These are phyloP conservation scores for Solanum ossicruentum DNA, from an alignment of 257 asterid species.

Conservation along the genomic window DNA sequence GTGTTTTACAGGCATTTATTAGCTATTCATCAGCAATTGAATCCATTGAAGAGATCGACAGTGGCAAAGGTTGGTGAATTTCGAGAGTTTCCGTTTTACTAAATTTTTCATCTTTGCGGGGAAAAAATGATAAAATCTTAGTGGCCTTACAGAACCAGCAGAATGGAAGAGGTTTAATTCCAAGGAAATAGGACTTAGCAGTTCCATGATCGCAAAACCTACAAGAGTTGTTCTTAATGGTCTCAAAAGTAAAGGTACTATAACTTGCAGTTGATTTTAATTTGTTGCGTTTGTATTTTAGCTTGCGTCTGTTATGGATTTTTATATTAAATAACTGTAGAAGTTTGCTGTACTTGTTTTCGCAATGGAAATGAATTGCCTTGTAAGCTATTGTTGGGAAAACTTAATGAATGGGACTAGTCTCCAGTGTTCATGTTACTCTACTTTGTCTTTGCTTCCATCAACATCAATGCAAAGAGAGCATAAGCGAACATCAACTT, in stretches of 20 bases:
- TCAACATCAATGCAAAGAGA: background rate
- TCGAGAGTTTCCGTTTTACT: background rate
- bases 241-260: constrained; percentile 53
- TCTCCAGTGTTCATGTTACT: background rate
- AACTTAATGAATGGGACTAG: background rate
- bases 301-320: background rate
- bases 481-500: background rate
- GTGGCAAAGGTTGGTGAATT: constrained; percentile 22
- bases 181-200: constrained; percentile 63
- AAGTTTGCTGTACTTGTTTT: background rate
- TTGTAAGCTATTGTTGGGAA: background rate
- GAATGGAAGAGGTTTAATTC: constrained; percentile 64
- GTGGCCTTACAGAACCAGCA: constrained; percentile 5
- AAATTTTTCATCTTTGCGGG: constrained; percentile 1
- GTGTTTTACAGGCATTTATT: constrained; percentile 20
- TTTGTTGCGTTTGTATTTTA: background rate
- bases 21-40: constrained; percentile 40
- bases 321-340: background rate
- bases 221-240: constrained; percentile 64
- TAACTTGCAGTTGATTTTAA: background rate
- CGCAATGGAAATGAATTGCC: background rate
- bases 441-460: background rate
- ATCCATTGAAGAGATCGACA: constrained; percentile 46
- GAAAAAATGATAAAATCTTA: constrained; percentile 12
- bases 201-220: constrained; percentile 56